A percentile compares a stretch with the other conserved stretches of the same genome.
Evolutionary conservation across 441 rosid genomes (phyloP).

Genomic region (Populus hybrid): DNA sequence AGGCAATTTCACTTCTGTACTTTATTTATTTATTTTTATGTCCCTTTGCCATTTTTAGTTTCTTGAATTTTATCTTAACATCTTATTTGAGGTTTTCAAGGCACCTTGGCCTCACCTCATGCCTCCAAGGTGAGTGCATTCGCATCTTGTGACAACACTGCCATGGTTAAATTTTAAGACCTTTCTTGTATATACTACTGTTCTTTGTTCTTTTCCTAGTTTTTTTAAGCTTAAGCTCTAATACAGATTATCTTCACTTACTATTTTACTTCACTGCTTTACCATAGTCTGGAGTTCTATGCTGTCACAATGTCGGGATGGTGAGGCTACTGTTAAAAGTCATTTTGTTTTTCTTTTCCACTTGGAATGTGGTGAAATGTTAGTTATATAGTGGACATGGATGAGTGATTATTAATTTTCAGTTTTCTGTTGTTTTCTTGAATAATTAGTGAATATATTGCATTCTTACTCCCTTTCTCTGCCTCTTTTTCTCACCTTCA

Average conservation of each 20-base stretch:
- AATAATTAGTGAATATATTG: background rate
- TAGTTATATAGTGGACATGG: too few relatives aligned
- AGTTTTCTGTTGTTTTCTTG: background rate
- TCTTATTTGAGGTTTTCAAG: too few relatives aligned
- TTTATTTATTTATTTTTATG: background rate
- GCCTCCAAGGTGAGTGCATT: background rate
- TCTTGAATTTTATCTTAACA: background rate
- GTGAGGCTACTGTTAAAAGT: background rate
- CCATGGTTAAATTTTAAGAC: background rate
- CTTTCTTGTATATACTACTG: background rate
- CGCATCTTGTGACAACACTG: too few relatives aligned
- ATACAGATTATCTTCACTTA: background rate
- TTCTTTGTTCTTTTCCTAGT: background rate
- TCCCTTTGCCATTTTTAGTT: background rate
- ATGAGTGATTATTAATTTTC: too few relatives aligned
- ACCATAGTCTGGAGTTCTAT: background rate
- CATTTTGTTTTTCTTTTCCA: background rate
- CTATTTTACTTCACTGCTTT: background rate
- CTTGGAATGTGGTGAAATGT: too few relatives aligned
- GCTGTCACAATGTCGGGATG: background rate
- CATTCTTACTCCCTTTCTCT: too few relatives aligned
- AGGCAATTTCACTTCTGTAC: conserved; percentile 32
- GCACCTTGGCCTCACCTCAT: too few relatives aligned
- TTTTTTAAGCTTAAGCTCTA: background rate
- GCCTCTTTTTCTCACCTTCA: too few relatives aligned